Evolutionary conservation across 805 yeast species (phyloP).

Genomic region (Blastobotrys attinorum): DNA sequence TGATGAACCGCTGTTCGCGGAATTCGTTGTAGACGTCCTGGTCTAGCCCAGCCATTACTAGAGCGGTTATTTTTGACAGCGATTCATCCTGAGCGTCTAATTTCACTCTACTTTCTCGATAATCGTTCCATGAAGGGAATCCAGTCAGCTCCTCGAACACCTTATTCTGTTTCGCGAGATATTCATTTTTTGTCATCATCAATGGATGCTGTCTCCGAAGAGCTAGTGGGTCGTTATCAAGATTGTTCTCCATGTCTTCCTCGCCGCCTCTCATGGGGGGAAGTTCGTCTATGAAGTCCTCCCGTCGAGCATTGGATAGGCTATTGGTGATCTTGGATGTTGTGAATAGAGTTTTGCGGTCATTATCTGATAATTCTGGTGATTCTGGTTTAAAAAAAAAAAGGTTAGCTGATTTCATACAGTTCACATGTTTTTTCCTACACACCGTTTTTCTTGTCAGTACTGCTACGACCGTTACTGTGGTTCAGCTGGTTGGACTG

Average conservation of each 20-base stretch:
- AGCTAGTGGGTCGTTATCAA: background rate
- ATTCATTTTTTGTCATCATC: constrained; percentile 19
- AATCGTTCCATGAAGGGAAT: constrained; percentile 6
- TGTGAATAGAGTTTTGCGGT: background rate
- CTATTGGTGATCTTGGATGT: too few relatives aligned
- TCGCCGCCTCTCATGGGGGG: background rate
- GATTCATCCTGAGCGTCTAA: constrained; percentile 6
- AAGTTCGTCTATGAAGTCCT: too few relatives aligned
- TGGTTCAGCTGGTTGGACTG: too few relatives aligned
- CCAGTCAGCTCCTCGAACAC: constrained; percentile 22
- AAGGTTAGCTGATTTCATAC: too few relatives aligned
- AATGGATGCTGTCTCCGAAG: background rate
- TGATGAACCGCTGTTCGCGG: constrained; percentile 11
- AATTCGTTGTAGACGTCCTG: constrained; percentile 22
- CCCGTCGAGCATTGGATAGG: too few relatives aligned
- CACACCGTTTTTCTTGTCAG: too few relatives aligned
- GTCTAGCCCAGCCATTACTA: constrained; percentile 24
- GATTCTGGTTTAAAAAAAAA: background rate
- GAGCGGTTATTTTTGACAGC: constrained; percentile 17
- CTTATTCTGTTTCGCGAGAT: constrained; percentile 20
- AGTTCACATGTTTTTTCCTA: too few relatives aligned
- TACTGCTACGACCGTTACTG: too few relatives aligned
- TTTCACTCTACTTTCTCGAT: constrained; percentile 3
- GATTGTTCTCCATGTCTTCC: too few relatives aligned
- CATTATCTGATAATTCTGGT: background rate